A percentile compares a stretch with the other conserved stretches of the same genome.
Conservation (phyloP, 2,329 filamentous ascomycete species). For the Dichotomopilus funicola region DNA sequence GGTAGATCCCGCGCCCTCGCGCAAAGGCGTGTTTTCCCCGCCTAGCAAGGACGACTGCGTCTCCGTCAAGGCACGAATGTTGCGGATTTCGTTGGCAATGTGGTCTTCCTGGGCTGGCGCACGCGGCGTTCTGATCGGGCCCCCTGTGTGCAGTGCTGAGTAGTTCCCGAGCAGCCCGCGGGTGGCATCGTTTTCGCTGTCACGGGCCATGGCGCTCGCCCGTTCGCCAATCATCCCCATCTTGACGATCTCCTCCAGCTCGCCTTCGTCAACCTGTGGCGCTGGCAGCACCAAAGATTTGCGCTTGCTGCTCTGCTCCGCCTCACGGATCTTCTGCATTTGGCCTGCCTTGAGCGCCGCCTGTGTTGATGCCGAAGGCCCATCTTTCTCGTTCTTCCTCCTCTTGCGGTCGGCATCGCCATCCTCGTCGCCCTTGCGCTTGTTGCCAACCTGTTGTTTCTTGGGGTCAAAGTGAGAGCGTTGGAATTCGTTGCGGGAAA, state of each 20-base stretch:
- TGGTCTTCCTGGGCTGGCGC: conserved; percentile 90
- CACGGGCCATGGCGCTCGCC: conserved; percentile 66
- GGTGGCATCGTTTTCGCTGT: conserved; percentile 78
- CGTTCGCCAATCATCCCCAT: conserved; percentile 93
- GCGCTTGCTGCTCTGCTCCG: conserved; percentile 93
- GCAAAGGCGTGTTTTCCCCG: conserved; percentile 85
- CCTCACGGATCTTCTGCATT: conserved; percentile 89
- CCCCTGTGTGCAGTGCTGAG: conserved; percentile 68
- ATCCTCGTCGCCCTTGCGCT: conserved; percentile 87
- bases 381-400: conserved; percentile 81
- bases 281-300: conserved; percentile 74
- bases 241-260: conserved; percentile 96
- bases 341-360: conserved; percentile 90
- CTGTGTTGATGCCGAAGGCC: conserved; percentile 69
- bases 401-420: conserved; percentile 76
- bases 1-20: conserved; percentile 74
- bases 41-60: conserved; percentile 90
- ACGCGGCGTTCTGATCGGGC: conserved; percentile 85
- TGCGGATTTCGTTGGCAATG: conserved; percentile 92
- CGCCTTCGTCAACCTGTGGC: conserved; percentile 86
- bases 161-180: conserved; percentile 85
- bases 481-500: conserved; percentile 72
- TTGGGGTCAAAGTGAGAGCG: conserved; percentile 82
- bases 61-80: conserved; percentile 85
- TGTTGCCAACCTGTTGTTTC: conserved; percentile 80